Percentiles rank a stretch among this genome's conserved stretches.
These are phyloP conservation scores for Sambucus nigra DNA, from an alignment of 129 eudicot species.

Conservation along the genomic window DNA sequence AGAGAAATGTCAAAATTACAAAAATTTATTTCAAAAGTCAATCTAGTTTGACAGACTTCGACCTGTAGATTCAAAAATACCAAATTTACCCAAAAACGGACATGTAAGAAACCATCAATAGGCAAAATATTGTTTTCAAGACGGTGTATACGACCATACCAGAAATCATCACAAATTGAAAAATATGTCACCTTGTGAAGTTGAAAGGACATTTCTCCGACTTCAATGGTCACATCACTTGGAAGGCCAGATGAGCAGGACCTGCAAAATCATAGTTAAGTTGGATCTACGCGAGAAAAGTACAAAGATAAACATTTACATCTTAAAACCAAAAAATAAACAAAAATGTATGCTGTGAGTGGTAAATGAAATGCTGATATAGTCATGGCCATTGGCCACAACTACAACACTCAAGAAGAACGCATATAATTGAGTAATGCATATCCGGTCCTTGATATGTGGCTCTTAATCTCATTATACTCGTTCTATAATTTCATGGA, in stretches of 20 bases:
- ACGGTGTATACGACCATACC: no score
- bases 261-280: slow-evolving; percentile 31
- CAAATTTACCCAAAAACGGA: background rate
- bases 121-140: no score
- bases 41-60: no score
- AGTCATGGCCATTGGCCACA: background rate
- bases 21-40: no score
- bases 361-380: background rate
- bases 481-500: no score
- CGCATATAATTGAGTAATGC: no score
- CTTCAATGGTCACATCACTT: slow-evolving; percentile 54
- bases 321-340: no score
- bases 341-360: background rate
- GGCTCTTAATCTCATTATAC: no score
- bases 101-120: background rate
- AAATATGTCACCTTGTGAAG: slow-evolving; percentile 52
- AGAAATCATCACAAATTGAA: background rate
- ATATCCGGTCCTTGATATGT: no score
- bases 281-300: background rate
- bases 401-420: slow-evolving; percentile 6
- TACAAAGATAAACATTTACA: background rate
- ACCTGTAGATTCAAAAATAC: background rate
- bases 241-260: slow-evolving; percentile 68
- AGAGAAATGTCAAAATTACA: no score
- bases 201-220: slow-evolving; percentile 56